phyloP scores from a whole-genome alignment of 2,329 filamentous ascomycete species.

The Davidsoniella eucalypti region DNA sequence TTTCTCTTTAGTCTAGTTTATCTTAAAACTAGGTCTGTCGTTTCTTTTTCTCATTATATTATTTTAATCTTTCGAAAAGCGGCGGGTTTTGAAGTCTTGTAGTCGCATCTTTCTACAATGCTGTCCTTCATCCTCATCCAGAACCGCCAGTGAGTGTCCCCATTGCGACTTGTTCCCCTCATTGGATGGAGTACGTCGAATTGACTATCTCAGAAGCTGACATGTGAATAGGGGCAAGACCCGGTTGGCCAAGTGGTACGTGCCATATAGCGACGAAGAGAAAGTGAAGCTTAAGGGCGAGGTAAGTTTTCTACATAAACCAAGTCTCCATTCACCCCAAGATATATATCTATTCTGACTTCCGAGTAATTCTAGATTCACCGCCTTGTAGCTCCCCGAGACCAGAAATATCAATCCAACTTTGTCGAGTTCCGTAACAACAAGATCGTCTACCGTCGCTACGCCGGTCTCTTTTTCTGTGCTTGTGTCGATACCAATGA shows the following conservation, averaged over 20 bases:
- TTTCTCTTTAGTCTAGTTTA: too few species aligned
- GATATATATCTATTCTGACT: not conserved
- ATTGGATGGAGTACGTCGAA: not conserved
- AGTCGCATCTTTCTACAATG: constrained; percentile 21
- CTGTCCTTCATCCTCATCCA: constrained; percentile 75
- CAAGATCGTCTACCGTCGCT: constrained; percentile 94
- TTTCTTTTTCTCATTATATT: too few species aligned
- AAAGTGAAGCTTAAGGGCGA: constrained; percentile 99
- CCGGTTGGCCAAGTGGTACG: constrained; percentile 96
- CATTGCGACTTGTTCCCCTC: not conserved
- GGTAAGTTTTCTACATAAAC: constrained; percentile 29
- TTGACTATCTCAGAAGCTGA: not conserved
- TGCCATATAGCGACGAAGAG: constrained; percentile 93
- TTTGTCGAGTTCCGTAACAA: constrained; percentile 93
- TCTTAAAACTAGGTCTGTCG: too few species aligned
- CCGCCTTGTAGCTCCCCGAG: constrained; percentile 88
- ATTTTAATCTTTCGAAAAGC: too few species aligned
- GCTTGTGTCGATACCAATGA: constrained; percentile 98
- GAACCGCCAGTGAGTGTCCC: constrained; percentile 49
- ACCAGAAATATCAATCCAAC: constrained; percentile 99
- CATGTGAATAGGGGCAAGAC: constrained; percentile 66
- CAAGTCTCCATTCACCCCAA: not conserved
- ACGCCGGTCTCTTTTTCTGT: constrained; percentile 97
- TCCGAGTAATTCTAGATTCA: constrained; percentile 48
- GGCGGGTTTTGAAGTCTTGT: too few species aligned